phyloP scores from a whole-genome alignment of 495 filamentous ascomycete genomes.

The Penicillium arizonense region DNA sequence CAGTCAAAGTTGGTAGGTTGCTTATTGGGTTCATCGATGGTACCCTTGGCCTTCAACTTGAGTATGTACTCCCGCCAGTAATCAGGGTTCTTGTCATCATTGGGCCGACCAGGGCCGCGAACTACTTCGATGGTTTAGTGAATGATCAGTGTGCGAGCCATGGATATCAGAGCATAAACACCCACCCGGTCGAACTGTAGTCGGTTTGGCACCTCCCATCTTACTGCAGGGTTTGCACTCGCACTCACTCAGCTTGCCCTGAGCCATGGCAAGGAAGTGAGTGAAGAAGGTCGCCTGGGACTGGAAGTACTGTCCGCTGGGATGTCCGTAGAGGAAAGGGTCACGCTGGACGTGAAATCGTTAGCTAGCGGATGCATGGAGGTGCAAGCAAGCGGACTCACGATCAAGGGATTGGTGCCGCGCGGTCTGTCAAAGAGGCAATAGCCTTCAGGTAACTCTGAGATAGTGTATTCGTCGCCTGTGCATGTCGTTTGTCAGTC shows the following conservation, averaged over 20 bases:
- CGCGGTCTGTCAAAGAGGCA: constrained; percentile 46
- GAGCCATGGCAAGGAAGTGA: constrained; percentile 42
- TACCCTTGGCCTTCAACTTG: constrained; percentile 40
- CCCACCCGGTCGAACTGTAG: background rate
- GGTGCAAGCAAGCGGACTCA: constrained; percentile 20
- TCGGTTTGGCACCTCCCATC: constrained; percentile 13
- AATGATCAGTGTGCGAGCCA: background rate
- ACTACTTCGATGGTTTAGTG: background rate
- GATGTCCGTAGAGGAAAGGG: constrained; percentile 56
- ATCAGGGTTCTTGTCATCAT: constrained; percentile 51
- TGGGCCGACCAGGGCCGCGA: background rate
- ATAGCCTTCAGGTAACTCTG: constrained; percentile 56
- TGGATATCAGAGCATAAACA: background rate
- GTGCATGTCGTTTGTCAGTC: constrained; percentile 5
- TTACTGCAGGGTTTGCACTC: constrained; percentile 35
- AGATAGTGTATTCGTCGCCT: constrained; percentile 50
- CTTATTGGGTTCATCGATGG: constrained; percentile 40
- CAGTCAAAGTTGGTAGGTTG: constrained; percentile 55
- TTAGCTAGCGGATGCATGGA: constrained; percentile 2
- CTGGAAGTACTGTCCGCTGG: constrained; percentile 46
- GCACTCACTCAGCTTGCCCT: constrained; percentile 17
- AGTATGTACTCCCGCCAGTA: constrained; percentile 48
- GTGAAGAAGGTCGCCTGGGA: constrained; percentile 54
- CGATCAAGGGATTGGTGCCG: constrained; percentile 29
- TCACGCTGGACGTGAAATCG: constrained; percentile 36